A percentile compares a stretch with the other conserved stretches of the same genome.
Conservation (phyloP, 1,284 basidiomycete genomes). For the Puccinia horiana region DNA sequence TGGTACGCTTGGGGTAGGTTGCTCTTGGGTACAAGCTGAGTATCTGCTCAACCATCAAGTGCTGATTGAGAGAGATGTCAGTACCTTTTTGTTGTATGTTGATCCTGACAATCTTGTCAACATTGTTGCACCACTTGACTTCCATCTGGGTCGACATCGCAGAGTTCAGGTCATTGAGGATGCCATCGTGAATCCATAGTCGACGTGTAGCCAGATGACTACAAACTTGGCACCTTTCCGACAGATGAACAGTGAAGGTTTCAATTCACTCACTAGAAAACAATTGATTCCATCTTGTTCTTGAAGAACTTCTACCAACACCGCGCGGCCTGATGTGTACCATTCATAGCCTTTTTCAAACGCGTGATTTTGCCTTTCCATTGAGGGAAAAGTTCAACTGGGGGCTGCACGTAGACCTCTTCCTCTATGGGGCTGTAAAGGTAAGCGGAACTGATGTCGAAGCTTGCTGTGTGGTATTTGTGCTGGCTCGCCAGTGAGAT, state of each 20-base stretch:
- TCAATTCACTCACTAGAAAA: not conserved
- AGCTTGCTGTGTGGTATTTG: not conserved
- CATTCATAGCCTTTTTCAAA: conserved; percentile 6
- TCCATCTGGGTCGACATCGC: not conserved
- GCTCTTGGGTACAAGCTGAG: not conserved
- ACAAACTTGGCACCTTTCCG: not conserved
- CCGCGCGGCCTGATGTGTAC: not conserved
- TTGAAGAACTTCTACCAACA: conserved; percentile 20
- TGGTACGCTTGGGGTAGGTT: not conserved
- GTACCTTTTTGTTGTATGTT: no score
- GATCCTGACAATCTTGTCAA: no score
- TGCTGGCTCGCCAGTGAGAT: not conserved
- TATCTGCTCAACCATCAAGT: no score
- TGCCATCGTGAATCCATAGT: not conserved
- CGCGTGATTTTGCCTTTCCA: conserved; percentile 14
- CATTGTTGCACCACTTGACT: not conserved
- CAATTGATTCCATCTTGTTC: not conserved
- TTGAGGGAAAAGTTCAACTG: no score
- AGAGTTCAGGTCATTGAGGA: not conserved
- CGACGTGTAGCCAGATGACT: conserved; percentile 28
- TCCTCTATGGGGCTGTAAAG: conserved; percentile 16
- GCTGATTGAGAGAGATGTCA: no score
- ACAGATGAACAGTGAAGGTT: not conserved
- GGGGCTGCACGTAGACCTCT: no score
- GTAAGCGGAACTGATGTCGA: conserved; percentile 19